A percentile compares a stretch with the other conserved stretches of the same genome.
Evolutionary conservation across 192 early-diverging fungal species (phyloP).

Genomic region (Gryganskiella cystojenkinii): DNA sequence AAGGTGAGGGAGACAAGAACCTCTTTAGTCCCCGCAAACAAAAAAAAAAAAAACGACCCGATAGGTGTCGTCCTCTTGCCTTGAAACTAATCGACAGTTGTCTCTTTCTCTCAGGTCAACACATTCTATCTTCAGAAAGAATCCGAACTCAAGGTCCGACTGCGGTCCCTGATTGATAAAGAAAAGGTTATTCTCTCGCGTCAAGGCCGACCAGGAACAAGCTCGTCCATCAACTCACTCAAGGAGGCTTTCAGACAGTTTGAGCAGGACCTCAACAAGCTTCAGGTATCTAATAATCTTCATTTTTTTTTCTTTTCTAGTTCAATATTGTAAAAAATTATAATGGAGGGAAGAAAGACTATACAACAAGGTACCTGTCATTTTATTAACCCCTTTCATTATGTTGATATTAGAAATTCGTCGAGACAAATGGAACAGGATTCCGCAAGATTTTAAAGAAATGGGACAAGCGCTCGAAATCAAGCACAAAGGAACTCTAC

Average conservation of each 20-base stretch:
- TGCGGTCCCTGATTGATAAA: constrained; percentile 85
- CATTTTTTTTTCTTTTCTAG: background rate
- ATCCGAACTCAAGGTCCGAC: constrained; percentile 89
- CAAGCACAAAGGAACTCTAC: constrained; percentile 97
- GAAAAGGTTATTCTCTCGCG: constrained; percentile 70
- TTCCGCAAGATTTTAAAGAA: constrained; percentile 99
- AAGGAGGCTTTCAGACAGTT: constrained; percentile 93
- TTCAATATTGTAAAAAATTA: background rate
- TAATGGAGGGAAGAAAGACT: background rate
- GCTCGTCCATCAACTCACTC: constrained; percentile 75
- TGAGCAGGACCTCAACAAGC: constrained; percentile 92
- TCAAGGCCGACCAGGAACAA: constrained; percentile 61
- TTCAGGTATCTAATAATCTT: constrained; percentile 75
- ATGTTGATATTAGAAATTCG: constrained; percentile 79
- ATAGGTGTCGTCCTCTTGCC: background rate
- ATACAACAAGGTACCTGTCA: background rate
- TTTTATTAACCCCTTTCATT: background rate
- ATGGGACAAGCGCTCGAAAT: constrained; percentile 99
- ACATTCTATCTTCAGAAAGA: constrained; percentile 98
- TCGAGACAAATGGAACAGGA: constrained; percentile 95
- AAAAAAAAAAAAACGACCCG: background rate
- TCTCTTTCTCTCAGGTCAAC: constrained; percentile 75
- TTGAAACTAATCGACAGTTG: background rate
- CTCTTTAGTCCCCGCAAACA: background rate
- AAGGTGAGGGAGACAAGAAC: constrained; percentile 66